Percentiles rank a stretch among this genome's conserved stretches.
Conservation (phyloP, 371 early-diverging fungal species). For the Basidiobolus meristosporus region DNA sequence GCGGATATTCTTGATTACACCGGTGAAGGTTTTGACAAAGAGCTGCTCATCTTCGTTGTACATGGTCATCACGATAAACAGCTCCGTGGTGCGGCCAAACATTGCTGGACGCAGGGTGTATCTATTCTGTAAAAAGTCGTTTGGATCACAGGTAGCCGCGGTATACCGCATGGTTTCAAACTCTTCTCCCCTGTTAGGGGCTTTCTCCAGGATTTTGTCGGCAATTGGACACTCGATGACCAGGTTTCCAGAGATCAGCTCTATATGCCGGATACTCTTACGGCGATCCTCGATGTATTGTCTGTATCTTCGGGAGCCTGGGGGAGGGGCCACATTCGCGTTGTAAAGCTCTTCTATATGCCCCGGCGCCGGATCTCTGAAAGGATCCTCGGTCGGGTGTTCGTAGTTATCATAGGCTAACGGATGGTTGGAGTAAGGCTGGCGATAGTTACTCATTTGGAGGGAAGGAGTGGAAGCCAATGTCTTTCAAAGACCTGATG, state of each 20-base stretch:
- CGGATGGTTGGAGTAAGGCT: no score
- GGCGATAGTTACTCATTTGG: no score
- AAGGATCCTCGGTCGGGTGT: no score
- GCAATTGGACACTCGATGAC: conserved; percentile 28
- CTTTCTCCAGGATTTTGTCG: conserved; percentile 12
- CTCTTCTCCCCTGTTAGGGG: conserved; percentile 22
- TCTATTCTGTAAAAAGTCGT: conserved; percentile 21
- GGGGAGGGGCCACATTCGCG: conserved; percentile 14
- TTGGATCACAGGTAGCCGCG: conserved; percentile 39
- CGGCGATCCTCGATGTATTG: conserved; percentile 27
- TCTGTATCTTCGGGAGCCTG: conserved; percentile 15
- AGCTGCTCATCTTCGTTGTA: conserved; percentile 37
- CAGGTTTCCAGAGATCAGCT: conserved; percentile 21
- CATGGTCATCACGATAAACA: conserved; percentile 53
- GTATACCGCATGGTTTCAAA: conserved; percentile 51
- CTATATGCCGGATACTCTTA: conserved; percentile 17
- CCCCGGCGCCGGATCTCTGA: no score
- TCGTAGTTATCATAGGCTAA: no score
- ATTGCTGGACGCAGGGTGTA: conserved; percentile 23
- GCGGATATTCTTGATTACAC: conserved; percentile 61
- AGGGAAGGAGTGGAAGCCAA: no score
- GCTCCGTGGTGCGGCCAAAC: conserved; percentile 24
- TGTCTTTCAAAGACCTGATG: no score
- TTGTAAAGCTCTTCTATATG: conserved; percentile 15
- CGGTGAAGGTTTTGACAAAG: conserved; percentile 53